Evolutionary conservation across 1,139 yeast genomes (phyloP).

Genomic region (Pichia sp.): DNA sequence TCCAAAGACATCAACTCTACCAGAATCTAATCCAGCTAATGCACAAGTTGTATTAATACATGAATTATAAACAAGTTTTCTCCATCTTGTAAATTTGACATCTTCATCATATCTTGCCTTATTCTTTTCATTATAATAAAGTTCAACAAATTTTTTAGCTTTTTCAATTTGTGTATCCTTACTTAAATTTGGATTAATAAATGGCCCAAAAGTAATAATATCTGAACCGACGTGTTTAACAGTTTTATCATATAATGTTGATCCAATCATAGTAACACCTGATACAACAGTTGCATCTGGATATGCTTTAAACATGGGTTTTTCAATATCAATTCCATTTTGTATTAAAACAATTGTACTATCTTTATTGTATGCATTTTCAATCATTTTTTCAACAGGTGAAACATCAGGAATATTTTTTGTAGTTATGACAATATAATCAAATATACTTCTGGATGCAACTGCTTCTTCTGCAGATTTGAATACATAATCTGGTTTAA

Average conservation of each 20-base stretch:
- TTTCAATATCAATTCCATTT: slow-evolving; percentile 72
- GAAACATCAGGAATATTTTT: slow-evolving; percentile 69
- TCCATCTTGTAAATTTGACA: slow-evolving; percentile 43
- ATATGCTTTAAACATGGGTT: slow-evolving; percentile 47
- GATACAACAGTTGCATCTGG: slow-evolving; percentile 57
- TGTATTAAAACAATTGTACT: slow-evolving; percentile 61
- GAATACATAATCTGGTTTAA: slow-evolving; percentile 48
- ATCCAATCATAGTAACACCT: slow-evolving; percentile 65
- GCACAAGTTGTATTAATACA: no score
- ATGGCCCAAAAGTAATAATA: slow-evolving; percentile 49
- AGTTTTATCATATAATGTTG: slow-evolving; percentile 49
- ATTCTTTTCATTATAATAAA: slow-evolving; percentile 45
- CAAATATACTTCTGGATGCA: slow-evolving; percentile 44
- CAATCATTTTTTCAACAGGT: slow-evolving; percentile 51
- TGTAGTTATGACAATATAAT: slow-evolving; percentile 61
- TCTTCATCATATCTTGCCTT: slow-evolving; percentile 40
- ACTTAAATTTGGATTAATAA: slow-evolving; percentile 33
- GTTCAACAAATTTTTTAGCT: slow-evolving; percentile 37
- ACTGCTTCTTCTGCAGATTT: slow-evolving; percentile 28
- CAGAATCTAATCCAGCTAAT: no score
- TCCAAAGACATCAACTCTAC: no score
- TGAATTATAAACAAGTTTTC: no score
- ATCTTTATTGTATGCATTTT: slow-evolving; percentile 44
- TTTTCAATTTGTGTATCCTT: slow-evolving; percentile 30
- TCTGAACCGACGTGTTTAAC: slow-evolving; percentile 52